Evolutionary conservation across 1,284 basidiomycete species (phyloP), one percentile per base, ranked within the genome.

Genomic region (Cutaneotrichosporon curvatum): DNA sequence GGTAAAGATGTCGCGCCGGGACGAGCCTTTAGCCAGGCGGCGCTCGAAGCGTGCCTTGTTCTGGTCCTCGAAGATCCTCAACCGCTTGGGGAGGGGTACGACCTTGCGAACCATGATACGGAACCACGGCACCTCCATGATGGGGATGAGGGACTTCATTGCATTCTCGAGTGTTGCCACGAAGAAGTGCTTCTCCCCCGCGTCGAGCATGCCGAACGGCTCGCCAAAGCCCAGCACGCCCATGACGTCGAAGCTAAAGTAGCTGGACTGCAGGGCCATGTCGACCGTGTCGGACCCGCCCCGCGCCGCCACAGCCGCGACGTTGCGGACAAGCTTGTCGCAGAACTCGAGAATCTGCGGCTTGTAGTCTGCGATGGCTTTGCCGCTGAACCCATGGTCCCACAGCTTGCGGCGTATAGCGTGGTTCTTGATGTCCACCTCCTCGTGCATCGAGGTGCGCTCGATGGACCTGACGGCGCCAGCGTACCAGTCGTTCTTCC

Each of bases 191-290:
- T 43, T 48, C 4, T 78, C 78, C 25, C 78, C 83, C 5, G 81
- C 78, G 43, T 80, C 67, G 48, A 94, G 76, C 89, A 95, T 95
- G 25, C 87, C 88, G 58, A 94, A 94, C 0, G 89, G 82, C 11
- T 79, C 78, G 9, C 88, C 88, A 58, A 90, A 90, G 0, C 86
- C 85, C 18, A 88, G 76, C 61, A 87, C 83, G 47, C 84, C 79
- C 45, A 91, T 85, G 58, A 87, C 85, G 67, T 91, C 87, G 66
- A 94, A 92, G 1, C 85, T 85, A 37, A 91, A 82, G 64, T 84
- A 84, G 67, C 83, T 83, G 62, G 77, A 78, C 41, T 48, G 46
- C 4, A 48, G 40, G 10, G 11, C 32, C 40, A 48, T 43, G 32
- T 48, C 41, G 37, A 48, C 30, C 1, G 41, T 20, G 8, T 14